These are phyloP conservation scores for Aspergillus costaricaensis DNA, from an alignment of 2,329 filamentous ascomycete genomes.

Conservation along the genomic window DNA sequence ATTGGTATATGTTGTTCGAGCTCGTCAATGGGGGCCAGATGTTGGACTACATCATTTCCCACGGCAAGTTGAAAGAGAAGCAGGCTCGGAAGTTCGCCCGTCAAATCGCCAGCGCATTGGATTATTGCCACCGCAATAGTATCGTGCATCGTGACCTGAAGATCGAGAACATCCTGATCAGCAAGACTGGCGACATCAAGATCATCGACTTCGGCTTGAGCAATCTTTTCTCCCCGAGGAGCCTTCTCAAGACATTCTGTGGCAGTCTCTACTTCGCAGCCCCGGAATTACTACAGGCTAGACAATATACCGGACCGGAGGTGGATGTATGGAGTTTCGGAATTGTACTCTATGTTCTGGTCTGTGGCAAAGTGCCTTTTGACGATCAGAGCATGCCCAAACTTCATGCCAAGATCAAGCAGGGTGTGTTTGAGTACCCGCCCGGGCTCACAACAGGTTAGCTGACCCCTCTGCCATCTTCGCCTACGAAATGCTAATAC, in stretches of 20 bases:
- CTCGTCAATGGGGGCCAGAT: conserved; percentile 99
- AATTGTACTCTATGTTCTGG: conserved; percentile 93
- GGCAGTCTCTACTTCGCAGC: conserved; percentile 97
- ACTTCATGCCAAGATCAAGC: conserved; percentile 97
- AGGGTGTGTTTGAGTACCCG: conserved; percentile 92
- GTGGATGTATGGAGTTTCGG: conserved; percentile 99
- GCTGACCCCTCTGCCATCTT: conserved; percentile 31
- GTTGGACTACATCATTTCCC: conserved; percentile 99
- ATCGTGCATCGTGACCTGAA: conserved; percentile 97
- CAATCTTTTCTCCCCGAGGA: conserved; percentile 86
- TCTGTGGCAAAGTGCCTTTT: conserved; percentile 97
- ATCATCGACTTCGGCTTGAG: conserved; percentile 98
- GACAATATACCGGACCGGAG: conserved; percentile 92
- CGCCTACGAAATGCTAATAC: conserved; percentile 38
- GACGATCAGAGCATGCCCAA: conserved; percentile 99
- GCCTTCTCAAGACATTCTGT: conserved; percentile 92
- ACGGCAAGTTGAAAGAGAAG: conserved; percentile 96
- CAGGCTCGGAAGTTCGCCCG: conserved; percentile 96
- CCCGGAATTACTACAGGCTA: conserved; percentile 88
- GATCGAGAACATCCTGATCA: conserved; percentile 99
- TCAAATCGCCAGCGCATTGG: conserved; percentile 92
- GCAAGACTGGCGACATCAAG: conserved; percentile 98
- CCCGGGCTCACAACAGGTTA: conserved; percentile 86
- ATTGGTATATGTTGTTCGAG: conserved; percentile 99
- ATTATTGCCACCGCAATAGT: conserved; percentile 97